Evolutionary conservation across 441 rosid species (phyloP), one percentile per base, ranked within the genome.

Genomic region (Melastoma candidum): DNA sequence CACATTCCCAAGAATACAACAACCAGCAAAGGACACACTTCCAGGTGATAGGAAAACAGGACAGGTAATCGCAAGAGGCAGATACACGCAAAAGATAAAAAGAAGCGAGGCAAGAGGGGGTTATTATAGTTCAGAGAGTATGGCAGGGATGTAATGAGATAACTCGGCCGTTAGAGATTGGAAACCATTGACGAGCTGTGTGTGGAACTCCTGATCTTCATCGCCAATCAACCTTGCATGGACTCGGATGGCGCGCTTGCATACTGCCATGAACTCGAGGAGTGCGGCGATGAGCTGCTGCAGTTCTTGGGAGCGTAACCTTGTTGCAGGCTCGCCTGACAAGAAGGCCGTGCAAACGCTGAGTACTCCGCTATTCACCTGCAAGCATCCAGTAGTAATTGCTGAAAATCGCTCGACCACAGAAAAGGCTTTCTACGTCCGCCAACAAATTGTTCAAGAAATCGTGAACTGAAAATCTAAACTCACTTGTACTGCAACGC

Each of bases 101-200:
- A 6, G 8, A 32, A 32, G 8, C 41, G 7, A 32, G 41, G 36
- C 36, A 29, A 29, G 36, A 29, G 36, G 36, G 7, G 3, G 7
- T 32, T 6, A 32, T 32, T 32, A 32, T 32, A 89, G 95, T 76
- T 93, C 97, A 2, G 99, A 90, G 63, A 93, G 95, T 71, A 93
- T 93, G 51, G 99, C 97, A 9, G 97, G 99, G 54, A 93, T 93
- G 77, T 89, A 93, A 72, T 93, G 99, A 25, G 97, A 89, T 58
- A 93, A 74, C 67, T 89, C 99, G 12, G 99, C 99, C 1, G 99
- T 93, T n/a, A 93, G 95, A 22, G 99, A 89, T 74, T 93, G 99
- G 68, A 93, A 93, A 48, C 99, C 99, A 39, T 93, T 93, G 65
- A 93, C 96, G 44, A 93, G 96, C 66, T 89, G 99, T 11, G 97